phyloP scores from a whole-genome alignment of 2,329 filamentous ascomycete species.

The Diaporthe humulicola region DNA sequence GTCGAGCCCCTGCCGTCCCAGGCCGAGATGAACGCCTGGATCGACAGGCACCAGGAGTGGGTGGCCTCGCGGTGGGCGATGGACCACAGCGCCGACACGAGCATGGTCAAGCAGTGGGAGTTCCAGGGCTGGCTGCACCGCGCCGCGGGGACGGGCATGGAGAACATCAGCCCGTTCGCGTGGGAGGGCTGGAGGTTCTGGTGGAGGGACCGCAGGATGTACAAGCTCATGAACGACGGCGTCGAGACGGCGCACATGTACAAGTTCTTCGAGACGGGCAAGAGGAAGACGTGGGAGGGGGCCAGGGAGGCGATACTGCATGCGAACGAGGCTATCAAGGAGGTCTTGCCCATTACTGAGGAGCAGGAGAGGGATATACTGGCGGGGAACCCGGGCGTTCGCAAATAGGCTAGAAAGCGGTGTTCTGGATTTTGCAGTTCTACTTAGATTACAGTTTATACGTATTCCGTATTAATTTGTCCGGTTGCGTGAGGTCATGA shows the following conservation, averaged over 20 bases:
- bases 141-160: conserved; percentile 40
- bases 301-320: conserved; percentile 39
- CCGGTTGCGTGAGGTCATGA: accelerated
- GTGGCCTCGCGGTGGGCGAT: conserved; percentile 47
- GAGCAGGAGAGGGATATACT: conserved; percentile 35
- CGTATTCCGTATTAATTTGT: too few relatives aligned
- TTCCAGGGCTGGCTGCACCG: conserved; percentile 39
- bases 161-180: conserved; percentile 39
- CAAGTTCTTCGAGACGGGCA: conserved; percentile 40
- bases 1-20: conserved; percentile 52
- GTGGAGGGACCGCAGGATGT: conserved; percentile 39
- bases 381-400: neutral
- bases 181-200: conserved; percentile 41
- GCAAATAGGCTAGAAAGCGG: neutral
- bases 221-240: conserved; percentile 38
- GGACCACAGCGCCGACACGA: conserved; percentile 38
- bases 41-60: conserved; percentile 52
- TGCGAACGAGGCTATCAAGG: conserved; percentile 34
- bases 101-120: conserved; percentile 39
- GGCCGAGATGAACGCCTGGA: conserved; percentile 52
- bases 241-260: conserved; percentile 41
- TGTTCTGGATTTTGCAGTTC: neutral
- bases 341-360: conserved; percentile 31
- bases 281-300: conserved; percentile 41
- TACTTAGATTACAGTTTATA: neutral